phyloP scores from a whole-genome alignment of 1,284 basidiomycete species.

The Melampsora abietis-canadensis region DNA sequence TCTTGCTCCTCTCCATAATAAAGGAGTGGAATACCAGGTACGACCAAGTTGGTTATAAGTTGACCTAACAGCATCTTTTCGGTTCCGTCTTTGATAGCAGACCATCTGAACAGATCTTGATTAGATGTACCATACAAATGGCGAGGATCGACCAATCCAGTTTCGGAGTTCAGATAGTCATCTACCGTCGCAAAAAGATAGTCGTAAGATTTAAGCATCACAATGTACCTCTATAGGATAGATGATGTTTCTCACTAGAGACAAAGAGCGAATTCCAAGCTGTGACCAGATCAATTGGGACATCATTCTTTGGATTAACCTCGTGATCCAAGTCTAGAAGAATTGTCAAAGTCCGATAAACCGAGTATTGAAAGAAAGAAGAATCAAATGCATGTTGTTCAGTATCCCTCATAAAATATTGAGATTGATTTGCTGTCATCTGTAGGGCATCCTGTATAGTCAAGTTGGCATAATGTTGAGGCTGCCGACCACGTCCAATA shows the following conservation, averaged over 20 bases:
- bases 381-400: slow-evolving; percentile 66
- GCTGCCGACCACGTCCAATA: slow-evolving; percentile 78
- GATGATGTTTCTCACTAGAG: slow-evolving; percentile 55
- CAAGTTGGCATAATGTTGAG: slow-evolving; percentile 60
- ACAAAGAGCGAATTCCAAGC: slow-evolving; percentile 86
- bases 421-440: slow-evolving; percentile 60
- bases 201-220: not conserved
- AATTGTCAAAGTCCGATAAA: slow-evolving; percentile 74
- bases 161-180: slow-evolving; percentile 73
- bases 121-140: slow-evolving; percentile 83
- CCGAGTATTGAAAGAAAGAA: slow-evolving; percentile 85
- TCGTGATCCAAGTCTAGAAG: slow-evolving; percentile 92
- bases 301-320: slow-evolving; percentile 76
- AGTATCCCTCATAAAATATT: slow-evolving; percentile 73
- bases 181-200: slow-evolving; percentile 52
- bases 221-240: not conserved
- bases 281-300: slow-evolving; percentile 72
- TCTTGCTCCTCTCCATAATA: slow-evolving; percentile 44
- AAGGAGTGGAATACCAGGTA: slow-evolving; percentile 79
- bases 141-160: slow-evolving; percentile 67
- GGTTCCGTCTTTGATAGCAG: slow-evolving; percentile 74
- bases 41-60: slow-evolving; percentile 72
- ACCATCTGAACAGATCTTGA: slow-evolving; percentile 92
- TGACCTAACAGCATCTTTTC: slow-evolving; percentile 69
- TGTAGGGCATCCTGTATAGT: slow-evolving; percentile 64